A percentile compares a stretch with the other conserved stretches of the same genome.
These are phyloP conservation scores for Cytospora chrysosperma DNA, from an alignment of 2,329 filamentous ascomycete genomes.

Conservation along the genomic window DNA sequence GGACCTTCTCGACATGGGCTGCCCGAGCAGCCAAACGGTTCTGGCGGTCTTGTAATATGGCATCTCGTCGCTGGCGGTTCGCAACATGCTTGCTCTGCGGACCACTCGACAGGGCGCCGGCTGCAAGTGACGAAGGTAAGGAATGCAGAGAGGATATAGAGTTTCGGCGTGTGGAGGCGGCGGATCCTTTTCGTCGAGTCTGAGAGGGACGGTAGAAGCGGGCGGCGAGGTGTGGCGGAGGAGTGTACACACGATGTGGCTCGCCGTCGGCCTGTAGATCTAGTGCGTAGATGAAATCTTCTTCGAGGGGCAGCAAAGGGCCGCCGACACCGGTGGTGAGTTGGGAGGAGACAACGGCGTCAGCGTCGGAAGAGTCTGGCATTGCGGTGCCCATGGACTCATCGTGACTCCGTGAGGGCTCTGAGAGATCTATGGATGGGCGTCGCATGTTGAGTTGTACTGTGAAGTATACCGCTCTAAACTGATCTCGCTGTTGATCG, in stretches of 20 bases:
- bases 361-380: conserved; percentile 26
- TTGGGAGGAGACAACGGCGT: conserved; percentile 27
- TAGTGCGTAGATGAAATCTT: conserved; percentile 23
- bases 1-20: conserved; percentile 80
- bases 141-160: conserved; percentile 76
- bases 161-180: conserved; percentile 75
- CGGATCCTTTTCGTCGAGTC: conserved; percentile 70
- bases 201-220: conserved; percentile 71
- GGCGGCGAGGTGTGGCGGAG: conserved; percentile 74
- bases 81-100: conserved; percentile 75
- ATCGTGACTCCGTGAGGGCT: conserved; percentile 33
- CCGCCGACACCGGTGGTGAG: conserved; percentile 18
- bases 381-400: conserved; percentile 32
- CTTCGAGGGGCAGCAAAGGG: conserved; percentile 9
- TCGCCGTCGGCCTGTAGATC: conserved; percentile 18
- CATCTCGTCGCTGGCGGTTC: conserved; percentile 75
- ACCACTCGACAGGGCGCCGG: conserved; percentile 47
- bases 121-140: conserved; percentile 60
- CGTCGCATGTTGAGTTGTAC: conserved; percentile 42
- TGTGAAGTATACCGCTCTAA: neutral
- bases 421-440: conserved; percentile 32
- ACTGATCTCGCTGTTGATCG: neutral
- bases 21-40: conserved; percentile 77
- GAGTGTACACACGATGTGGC: conserved; percentile 50
- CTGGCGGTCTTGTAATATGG: conserved; percentile 78